phyloP scores from a whole-genome alignment of 352 stramenopile genomes.

The Globisporangium polare region DNA sequence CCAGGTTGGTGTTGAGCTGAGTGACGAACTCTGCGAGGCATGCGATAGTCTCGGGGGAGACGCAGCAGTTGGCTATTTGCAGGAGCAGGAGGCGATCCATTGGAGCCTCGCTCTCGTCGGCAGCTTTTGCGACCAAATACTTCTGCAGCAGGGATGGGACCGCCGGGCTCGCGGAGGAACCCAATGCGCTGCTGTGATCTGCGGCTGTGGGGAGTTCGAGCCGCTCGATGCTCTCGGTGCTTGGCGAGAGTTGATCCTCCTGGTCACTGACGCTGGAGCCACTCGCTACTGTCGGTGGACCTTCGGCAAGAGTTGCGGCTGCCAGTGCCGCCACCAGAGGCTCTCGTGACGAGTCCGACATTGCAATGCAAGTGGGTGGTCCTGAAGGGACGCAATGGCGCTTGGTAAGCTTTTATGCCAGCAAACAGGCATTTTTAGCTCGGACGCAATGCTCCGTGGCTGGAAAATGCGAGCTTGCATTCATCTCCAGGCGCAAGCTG shows the following conservation, averaged over 20 bases:
- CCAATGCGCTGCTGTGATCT: neutral
- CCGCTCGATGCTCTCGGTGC: neutral
- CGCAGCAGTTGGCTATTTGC: slow-evolving; percentile 17
- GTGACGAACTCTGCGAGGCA: slow-evolving; percentile 24
- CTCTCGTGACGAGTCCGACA: neutral
- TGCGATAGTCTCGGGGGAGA: slow-evolving; percentile 17
- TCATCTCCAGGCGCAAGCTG: neutral
- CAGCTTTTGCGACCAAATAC: neutral
- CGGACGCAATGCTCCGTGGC: neutral
- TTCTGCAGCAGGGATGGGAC: neutral
- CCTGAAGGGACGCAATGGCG: neutral
- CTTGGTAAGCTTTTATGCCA: no score
- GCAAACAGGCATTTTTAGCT: neutral
- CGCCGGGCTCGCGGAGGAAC: neutral
- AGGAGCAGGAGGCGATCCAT: slow-evolving; percentile 8
- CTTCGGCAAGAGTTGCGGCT: no score
- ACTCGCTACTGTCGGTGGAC: neutral
- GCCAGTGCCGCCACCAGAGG: neutral
- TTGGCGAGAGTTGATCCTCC: neutral
- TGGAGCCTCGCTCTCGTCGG: neutral
- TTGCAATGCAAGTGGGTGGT: neutral
- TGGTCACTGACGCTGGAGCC: neutral
- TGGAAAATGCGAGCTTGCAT: neutral
- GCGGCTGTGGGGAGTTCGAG: neutral
- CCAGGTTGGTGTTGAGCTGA: slow-evolving; percentile 27